A percentile compares a stretch with the other conserved stretches of the same genome.
phyloP scores from a whole-genome alignment of 2,329 filamentous ascomycete genomes.

The Hymenoscyphus infarciens region DNA sequence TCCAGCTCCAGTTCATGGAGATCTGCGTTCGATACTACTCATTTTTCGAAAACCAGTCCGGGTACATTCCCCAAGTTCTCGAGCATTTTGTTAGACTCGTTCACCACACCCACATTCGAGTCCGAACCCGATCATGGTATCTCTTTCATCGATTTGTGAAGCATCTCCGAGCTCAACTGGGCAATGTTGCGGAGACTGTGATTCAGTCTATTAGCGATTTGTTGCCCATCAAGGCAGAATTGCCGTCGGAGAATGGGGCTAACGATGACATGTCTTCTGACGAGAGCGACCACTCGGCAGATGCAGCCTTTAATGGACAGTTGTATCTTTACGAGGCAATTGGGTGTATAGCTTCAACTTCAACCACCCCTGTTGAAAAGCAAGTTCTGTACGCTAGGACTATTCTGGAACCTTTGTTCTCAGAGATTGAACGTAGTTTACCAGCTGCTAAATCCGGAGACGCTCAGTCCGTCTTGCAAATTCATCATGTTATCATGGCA shows the following conservation, averaged over 20 bases:
- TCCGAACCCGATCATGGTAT: constrained; percentile 93
- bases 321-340: constrained; percentile 93
- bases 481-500: constrained; percentile 96
- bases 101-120: constrained; percentile 81
- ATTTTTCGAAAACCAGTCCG: constrained; percentile 83
- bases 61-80: constrained; percentile 79
- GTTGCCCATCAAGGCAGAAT: constrained; percentile 84
- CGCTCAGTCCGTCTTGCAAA: constrained; percentile 77
- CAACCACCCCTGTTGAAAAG: constrained; percentile 72
- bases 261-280: constrained; percentile 96
- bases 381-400: constrained; percentile 83
- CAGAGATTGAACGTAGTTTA: constrained; percentile 82
- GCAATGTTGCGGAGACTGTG: constrained; percentile 85
- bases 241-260: constrained; percentile 68
- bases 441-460: constrained; percentile 74
- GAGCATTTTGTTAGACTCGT: constrained; percentile 89
- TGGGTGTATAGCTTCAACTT: constrained; percentile 83
- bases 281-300: constrained; percentile 83
- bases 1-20: constrained; percentile 96
- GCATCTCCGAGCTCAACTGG: constrained; percentile 77
- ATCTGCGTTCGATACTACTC: constrained; percentile 91
- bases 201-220: constrained; percentile 88
- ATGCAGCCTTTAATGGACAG: constrained; percentile 86
- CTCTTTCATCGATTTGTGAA: constrained; percentile 91
- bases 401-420: constrained; percentile 84